These are phyloP conservation scores for Ustilago crameri DNA, from an alignment of 1,284 basidiomycete genomes.

Conservation along the genomic window DNA sequence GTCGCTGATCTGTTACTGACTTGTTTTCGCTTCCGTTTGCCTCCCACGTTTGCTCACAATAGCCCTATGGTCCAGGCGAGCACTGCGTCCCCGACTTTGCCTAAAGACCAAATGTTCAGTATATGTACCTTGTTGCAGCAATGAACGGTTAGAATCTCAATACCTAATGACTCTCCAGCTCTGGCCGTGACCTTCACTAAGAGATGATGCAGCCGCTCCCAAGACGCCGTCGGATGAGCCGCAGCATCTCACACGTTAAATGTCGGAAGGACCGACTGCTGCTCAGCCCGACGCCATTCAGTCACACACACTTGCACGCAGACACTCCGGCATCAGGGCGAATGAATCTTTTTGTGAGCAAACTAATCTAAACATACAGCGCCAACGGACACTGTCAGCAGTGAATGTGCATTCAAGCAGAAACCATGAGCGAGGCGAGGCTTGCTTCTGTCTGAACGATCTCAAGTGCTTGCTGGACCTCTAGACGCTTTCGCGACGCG, in stretches of 20 bases:
- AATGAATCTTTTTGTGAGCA: too few relatives aligned
- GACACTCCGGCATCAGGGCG: too few relatives aligned
- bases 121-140: slow-evolving; percentile 5
- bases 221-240: too few relatives aligned
- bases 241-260: too few relatives aligned
- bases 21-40: neutral
- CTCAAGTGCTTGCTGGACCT: slow-evolving; percentile 93
- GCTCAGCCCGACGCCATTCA: too few relatives aligned
- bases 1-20: too few relatives aligned
- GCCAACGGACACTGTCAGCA: too few relatives aligned
- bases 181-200: neutral
- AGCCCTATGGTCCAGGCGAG: slow-evolving; percentile 95
- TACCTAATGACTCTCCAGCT: slow-evolving; percentile 15
- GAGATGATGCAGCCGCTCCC: neutral
- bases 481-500: slow-evolving; percentile 85
- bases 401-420: slow-evolving; percentile 12
- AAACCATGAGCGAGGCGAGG: slow-evolving; percentile 71
- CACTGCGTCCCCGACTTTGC: slow-evolving; percentile 87
- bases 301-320: too few relatives aligned
- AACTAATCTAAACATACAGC: too few relatives aligned
- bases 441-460: slow-evolving; percentile 86
- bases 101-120: slow-evolving; percentile 11
- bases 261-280: too few relatives aligned
- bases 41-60: slow-evolving; percentile 5
- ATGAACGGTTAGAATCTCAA: slow-evolving; percentile 21